Evolutionary conservation across 495 filamentous ascomycete species (phyloP).

Genomic region (Neohortaea acidophila): DNA sequence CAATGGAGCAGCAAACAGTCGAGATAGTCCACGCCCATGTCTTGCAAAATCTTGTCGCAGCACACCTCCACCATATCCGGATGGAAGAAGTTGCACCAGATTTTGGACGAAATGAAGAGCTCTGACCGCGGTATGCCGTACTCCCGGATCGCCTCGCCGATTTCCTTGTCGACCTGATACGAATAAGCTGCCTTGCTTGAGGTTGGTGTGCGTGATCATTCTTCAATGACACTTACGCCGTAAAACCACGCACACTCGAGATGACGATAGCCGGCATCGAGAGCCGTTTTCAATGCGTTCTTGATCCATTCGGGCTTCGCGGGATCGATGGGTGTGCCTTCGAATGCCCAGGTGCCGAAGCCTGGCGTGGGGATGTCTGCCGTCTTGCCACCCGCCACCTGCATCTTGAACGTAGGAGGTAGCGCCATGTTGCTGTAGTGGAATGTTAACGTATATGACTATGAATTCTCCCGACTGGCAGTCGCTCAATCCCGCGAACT

Average conservation of each 20-base stretch:
- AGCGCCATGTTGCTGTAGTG: too few relatives aligned
- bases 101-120: constrained; percentile 20
- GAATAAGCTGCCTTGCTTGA: constrained; percentile 48
- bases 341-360: constrained; percentile 18
- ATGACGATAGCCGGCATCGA: constrained; percentile 50
- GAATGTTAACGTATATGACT: too few relatives aligned
- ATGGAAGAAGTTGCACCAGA: constrained; percentile 19
- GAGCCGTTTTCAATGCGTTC: constrained; percentile 37
- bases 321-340: background rate
- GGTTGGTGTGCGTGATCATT: too few relatives aligned
- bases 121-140: constrained; percentile 12
- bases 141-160: constrained; percentile 37
- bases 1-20: constrained; percentile 61
- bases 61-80: constrained; percentile 32
- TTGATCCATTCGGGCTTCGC: constrained; percentile 7
- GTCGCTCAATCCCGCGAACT: too few relatives aligned
- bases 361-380: constrained; percentile 17
- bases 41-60: constrained; percentile 37
- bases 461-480: too few relatives aligned
- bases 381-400: constrained; percentile 6
- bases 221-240: constrained; percentile 23
- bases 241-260: constrained; percentile 47
- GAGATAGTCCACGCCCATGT: constrained; percentile 49
- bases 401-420: background rate
- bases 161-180: constrained; percentile 44